Evolutionary conservation across 768 basidiomycete genomes (phyloP), one percentile per base, ranked within the genome.

Genomic region (Mycena kentingensis): DNA sequence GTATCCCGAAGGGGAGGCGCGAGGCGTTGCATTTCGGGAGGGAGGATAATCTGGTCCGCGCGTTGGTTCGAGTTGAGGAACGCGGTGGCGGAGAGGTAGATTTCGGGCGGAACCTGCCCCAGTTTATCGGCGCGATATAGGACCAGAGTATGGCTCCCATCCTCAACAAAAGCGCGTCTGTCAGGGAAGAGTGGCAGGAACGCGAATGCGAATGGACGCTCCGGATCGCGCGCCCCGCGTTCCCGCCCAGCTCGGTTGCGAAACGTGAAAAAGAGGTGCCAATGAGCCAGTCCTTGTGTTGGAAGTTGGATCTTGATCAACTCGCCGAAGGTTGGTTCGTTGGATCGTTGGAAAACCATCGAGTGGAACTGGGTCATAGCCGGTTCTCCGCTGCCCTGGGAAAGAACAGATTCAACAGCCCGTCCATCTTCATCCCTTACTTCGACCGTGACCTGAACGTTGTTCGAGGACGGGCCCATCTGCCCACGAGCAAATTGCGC

Each of bases 201-300:
- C 2, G 88, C 93, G 62, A 96, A 97, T 1, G 93, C 96, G 60
- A 95, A 98, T 1, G 93, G 88, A 25, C 81, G 79, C 38, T 95
- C 93, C 3, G 72, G 64, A 3, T 62, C 70, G 69, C 32, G 71
- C 77, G 49, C 67, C 15, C 69, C 67, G 37, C 80, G 79, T 43
- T 82, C 78, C 39, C 75, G 70, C 12, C 77, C 78, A 37, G 72
- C 73, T 31, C 87, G 86, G 64, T 92, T 87, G 34, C 90, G 83
- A 71, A 98, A 95, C 0, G 92, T 92, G 73, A 98, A 90, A 78
- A 96, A 98, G 13, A 98, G 71, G 65, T 98, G 96, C 83, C 90
- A 94, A 35, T 83, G 78, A 2, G 85, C 84, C 32, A 86, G 77
- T 7, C 82, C 80, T 8, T 84, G 75, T 12, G 76, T 70, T 19